phyloP scores from a whole-genome alignment of 192 early-diverging fungal genomes.

The Haplosporangium gracile region DNA sequence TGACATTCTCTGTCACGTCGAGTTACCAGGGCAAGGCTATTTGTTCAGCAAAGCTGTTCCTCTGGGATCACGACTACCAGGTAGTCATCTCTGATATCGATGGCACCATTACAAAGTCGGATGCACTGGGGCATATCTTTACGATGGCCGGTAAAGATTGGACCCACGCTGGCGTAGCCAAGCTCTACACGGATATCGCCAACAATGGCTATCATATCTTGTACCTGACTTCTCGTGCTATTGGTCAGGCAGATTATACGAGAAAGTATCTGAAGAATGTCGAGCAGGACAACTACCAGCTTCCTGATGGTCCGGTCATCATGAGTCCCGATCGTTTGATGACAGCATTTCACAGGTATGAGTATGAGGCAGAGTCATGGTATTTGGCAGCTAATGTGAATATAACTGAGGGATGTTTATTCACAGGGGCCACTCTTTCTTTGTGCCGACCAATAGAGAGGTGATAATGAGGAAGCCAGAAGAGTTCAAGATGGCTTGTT shows the following conservation, averaged over 20 bases:
- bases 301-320: constrained; percentile 95
- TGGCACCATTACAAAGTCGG: constrained; percentile 98
- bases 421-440: neutral
- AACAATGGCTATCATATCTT: constrained; percentile 96
- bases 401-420: neutral
- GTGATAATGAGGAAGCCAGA: constrained; percentile 96
- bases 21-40: constrained; percentile 79
- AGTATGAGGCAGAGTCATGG: no score
- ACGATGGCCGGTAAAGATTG: constrained; percentile 98
- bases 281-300: constrained; percentile 84
- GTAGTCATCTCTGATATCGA: constrained; percentile 98
- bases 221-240: constrained; percentile 94
- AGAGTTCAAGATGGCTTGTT: constrained; percentile 96
- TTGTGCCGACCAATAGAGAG: constrained; percentile 62
- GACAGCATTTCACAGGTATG: constrained; percentile 80
- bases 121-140: constrained; percentile 95
- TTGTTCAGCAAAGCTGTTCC: constrained; percentile 88
- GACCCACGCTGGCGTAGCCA: constrained; percentile 97
- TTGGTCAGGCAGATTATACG: constrained; percentile 93
- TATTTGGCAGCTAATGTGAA: neutral
- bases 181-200: constrained; percentile 92
- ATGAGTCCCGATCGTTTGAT: constrained; percentile 96
- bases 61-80: constrained; percentile 84
- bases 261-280: constrained; percentile 92
- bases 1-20: constrained; percentile 88